Conservation (phyloP, 805 yeast species). For the Kurtzmaniella fragi region DNA sequence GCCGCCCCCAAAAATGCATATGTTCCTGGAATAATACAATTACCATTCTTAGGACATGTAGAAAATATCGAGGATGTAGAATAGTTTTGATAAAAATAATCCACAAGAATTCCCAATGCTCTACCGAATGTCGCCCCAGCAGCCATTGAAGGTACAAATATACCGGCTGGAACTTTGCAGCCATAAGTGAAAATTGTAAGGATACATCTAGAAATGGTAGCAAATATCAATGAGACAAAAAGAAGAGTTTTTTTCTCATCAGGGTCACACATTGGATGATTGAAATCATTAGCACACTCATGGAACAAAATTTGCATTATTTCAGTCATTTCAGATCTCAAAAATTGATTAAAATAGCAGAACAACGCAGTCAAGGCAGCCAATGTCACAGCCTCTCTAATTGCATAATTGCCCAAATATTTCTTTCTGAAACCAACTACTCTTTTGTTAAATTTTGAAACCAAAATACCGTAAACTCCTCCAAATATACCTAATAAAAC, state of each 20-base stretch:
- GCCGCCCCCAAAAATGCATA: conserved; percentile 97
- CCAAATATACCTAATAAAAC: conserved; percentile 83
- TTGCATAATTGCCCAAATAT: conserved; percentile 52
- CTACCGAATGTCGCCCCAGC: conserved; percentile 95
- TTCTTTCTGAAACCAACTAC: conserved; percentile 74
- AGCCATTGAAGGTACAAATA: conserved; percentile 95
- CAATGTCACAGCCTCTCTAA: conserved; percentile 66
- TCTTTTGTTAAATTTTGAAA: conserved; percentile 68
- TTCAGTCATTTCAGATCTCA: conserved; percentile 90
- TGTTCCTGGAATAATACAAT: conserved; percentile 86
- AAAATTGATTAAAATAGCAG: conserved; percentile 78
- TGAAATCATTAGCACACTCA: conserved; percentile 59
- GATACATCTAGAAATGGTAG: conserved; percentile 65
- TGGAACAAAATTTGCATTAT: conserved; percentile 86
- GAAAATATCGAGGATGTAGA: conserved; percentile 30
- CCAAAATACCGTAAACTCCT: conserved; percentile 80
- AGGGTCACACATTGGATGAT: conserved; percentile 35
- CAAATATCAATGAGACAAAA: conserved; percentile 54
- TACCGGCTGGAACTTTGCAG: conserved; percentile 94
- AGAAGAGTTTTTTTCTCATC: conserved; percentile 25
- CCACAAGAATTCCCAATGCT: conserved; percentile 72
- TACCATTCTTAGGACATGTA: conserved; percentile 24
- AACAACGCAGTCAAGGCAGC: conserved; percentile 68
- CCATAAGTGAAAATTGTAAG: conserved; percentile 86
- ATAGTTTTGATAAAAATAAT: conserved; percentile 29